phyloP scores from a whole-genome alignment of 2,329 filamentous ascomycete species.

The Monosporascus sp. region DNA sequence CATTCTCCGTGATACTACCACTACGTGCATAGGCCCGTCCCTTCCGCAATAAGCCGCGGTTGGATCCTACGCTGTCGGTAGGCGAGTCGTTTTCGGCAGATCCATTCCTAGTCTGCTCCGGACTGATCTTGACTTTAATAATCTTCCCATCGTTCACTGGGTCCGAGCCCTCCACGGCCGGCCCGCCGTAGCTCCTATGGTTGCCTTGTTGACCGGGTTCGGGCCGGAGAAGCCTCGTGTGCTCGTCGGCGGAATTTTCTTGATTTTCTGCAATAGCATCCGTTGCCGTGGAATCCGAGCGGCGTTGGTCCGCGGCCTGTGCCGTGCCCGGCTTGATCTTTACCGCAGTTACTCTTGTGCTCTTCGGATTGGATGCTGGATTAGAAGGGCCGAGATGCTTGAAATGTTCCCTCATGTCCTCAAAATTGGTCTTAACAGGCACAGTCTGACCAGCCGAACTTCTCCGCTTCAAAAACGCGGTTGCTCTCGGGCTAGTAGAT shows the following conservation, averaged over 20 bases:
- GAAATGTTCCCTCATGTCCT: slow-evolving; percentile 58
- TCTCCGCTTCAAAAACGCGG: slow-evolving; percentile 56
- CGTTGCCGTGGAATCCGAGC: slow-evolving; percentile 16
- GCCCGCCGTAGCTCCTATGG: slow-evolving; percentile 47
- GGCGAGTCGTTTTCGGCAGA: slow-evolving; percentile 15
- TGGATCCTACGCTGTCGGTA: slow-evolving; percentile 12
- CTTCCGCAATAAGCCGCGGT: slow-evolving; percentile 10
- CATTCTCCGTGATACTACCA: slow-evolving; percentile 70
- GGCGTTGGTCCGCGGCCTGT: slow-evolving; percentile 12
- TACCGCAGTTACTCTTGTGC: slow-evolving; percentile 56
- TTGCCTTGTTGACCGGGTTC: slow-evolving; percentile 59
- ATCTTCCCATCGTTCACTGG: slow-evolving; percentile 12
- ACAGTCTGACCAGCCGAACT: slow-evolving; percentile 48
- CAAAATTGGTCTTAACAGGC: slow-evolving; percentile 53
- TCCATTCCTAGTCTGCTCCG: slow-evolving; percentile 10
- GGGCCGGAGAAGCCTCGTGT: slow-evolving; percentile 39
- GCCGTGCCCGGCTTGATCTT: slow-evolving; percentile 54
- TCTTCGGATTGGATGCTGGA: slow-evolving; percentile 57
- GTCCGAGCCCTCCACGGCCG: slow-evolving; percentile 8
- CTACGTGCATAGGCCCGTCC: slow-evolving; percentile 49
- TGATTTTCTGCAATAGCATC: slow-evolving; percentile 10
- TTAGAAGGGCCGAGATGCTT: slow-evolving; percentile 64
- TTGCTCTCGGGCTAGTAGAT: slow-evolving; percentile 43
- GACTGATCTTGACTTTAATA: slow-evolving; percentile 7
- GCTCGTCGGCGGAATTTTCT: slow-evolving; percentile 30